Evolutionary conservation across 202 grass and related monocot genomes (phyloP).

Genomic region (Eragrostis tef): DNA sequence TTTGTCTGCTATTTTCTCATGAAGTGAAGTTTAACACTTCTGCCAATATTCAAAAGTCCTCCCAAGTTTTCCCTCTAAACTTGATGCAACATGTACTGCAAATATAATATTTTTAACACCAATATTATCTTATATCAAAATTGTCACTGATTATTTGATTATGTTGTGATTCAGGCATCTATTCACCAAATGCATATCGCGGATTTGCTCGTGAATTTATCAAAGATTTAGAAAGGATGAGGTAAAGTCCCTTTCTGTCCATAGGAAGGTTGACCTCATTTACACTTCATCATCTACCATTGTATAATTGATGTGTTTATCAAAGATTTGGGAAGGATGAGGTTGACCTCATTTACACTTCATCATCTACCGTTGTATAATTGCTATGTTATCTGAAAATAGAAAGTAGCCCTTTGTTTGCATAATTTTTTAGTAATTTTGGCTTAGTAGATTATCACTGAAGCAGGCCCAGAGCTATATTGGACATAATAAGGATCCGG

Average conservation of each 20-base stretch:
- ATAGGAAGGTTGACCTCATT: not conserved
- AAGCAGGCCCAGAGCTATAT: conserved; percentile 81
- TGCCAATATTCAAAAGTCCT: not conserved
- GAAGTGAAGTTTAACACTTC: not conserved
- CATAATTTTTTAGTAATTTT: conserved; percentile 13
- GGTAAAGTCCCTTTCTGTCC: conserved; percentile 40
- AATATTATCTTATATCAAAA: not conserved
- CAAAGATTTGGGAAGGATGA: conserved; percentile 95
- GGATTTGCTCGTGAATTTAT: conserved; percentile 97
- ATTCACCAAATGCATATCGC: conserved; percentile 95
- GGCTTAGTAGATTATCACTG: conserved; percentile 31
- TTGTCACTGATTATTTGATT: conserved; percentile 9
- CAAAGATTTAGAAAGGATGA: conserved; percentile 95
- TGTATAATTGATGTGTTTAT: conserved; percentile 60
- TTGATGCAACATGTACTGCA: not conserved
- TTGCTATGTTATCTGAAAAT: not conserved
- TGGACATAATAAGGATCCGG: conserved; percentile 90
- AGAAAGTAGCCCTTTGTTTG: not conserved
- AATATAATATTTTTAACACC: conserved; percentile 4
- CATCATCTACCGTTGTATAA: not conserved
- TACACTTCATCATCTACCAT: conserved; percentile 14
- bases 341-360: conserved; percentile 40
- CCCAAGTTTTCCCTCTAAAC: not conserved
- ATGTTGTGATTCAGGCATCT: conserved; percentile 61
- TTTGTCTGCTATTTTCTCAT: conserved; percentile 1